These are phyloP conservation scores for Fusarium secorum DNA, from an alignment of 2,329 filamentous ascomycete genomes.

Conservation along the genomic window DNA sequence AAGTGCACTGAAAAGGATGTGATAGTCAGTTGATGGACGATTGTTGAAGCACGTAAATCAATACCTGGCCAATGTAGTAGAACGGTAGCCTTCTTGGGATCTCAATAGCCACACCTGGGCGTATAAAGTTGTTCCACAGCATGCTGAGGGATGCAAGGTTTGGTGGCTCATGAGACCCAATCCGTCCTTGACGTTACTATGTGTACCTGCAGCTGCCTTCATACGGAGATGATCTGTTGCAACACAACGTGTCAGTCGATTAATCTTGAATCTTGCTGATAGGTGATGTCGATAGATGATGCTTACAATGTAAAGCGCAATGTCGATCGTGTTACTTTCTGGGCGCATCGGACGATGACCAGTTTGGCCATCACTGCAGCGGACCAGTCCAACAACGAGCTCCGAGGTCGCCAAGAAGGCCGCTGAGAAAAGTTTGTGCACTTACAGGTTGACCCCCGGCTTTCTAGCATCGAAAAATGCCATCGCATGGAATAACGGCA, in stretches of 20 bases:
- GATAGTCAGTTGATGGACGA: neutral
- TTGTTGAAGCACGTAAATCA: too few relatives aligned
- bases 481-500: neutral
- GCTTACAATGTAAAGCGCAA: accelerated
- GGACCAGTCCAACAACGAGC: neutral
- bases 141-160: neutral
- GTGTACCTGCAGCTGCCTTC: neutral
- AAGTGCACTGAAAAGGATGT: slow-evolving; percentile 6
- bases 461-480: accelerated
- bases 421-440: too few relatives aligned
- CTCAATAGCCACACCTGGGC: neutral
- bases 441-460: too few relatives aligned
- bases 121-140: accelerated
- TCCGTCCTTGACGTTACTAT: neutral
- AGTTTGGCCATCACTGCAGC: neutral
- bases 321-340: neutral
- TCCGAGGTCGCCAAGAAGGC: neutral
- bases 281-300: neutral
- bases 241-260: neutral
- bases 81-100: too few relatives aligned
- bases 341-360: accelerated
- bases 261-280: neutral
- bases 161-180: neutral
- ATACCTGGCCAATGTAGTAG: too few relatives aligned
- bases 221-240: neutral